Percentiles rank a stretch among this genome's conserved stretches.
phyloP scores from a whole-genome alignment of 495 filamentous ascomycete genomes.

The Aspergillus campestris region DNA sequence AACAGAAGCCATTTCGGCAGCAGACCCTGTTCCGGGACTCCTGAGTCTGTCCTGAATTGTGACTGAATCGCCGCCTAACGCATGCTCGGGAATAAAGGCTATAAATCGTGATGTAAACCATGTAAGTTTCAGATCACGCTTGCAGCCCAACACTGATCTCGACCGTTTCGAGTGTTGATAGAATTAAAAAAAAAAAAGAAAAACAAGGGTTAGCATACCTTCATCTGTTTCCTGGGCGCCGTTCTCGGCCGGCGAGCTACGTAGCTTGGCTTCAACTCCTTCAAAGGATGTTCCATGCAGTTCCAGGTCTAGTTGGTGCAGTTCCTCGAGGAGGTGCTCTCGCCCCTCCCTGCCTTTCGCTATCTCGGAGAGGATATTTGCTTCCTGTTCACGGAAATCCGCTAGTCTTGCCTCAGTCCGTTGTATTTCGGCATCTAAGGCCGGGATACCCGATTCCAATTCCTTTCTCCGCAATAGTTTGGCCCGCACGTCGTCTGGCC shows the following conservation, averaged over 20 bases:
- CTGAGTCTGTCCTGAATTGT: no score
- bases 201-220: conserved; percentile 17
- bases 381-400: conserved; percentile 47
- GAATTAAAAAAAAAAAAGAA: neutral
- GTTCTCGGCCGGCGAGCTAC: conserved; percentile 18
- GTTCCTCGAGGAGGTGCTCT: conserved; percentile 43
- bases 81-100: neutral
- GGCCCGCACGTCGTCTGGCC: conserved; percentile 18
- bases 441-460: conserved; percentile 49
- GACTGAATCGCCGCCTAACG: no score
- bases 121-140: no score
- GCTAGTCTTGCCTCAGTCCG: conserved; percentile 40
- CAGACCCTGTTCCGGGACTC: no score
- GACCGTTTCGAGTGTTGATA: neutral
- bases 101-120: neutral
- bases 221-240: conserved; percentile 15
- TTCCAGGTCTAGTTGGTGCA: conserved; percentile 43
- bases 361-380: conserved; percentile 50
- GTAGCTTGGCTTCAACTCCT: conserved; percentile 32
- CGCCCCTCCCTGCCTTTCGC: conserved; percentile 33
- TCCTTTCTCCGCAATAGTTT: conserved; percentile 42
- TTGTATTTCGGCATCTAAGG: conserved; percentile 47
- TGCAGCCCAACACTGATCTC: no score
- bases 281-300: conserved; percentile 33
- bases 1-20: no score